phyloP scores from a whole-genome alignment of 495 filamentous ascomycete genomes.

The Penicillium coprophilum region DNA sequence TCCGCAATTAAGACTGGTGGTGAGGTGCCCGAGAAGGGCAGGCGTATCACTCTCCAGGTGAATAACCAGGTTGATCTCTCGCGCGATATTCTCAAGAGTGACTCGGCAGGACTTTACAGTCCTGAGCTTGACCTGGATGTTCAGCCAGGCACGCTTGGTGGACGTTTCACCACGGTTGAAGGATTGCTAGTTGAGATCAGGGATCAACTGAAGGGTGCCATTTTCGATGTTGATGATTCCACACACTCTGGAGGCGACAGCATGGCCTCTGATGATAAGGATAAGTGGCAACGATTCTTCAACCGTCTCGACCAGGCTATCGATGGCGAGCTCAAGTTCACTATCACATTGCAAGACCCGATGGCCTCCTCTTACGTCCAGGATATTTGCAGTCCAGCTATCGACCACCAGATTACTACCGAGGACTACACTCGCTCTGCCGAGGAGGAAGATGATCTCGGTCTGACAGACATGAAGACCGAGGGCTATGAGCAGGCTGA shows the following conservation, averaged over 20 bases:
- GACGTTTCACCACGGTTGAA: slow-evolving; percentile 96
- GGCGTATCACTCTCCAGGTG: slow-evolving; percentile 76
- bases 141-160: slow-evolving; percentile 87
- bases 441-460: slow-evolving; percentile 89
- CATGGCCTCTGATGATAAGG: slow-evolving; percentile 57
- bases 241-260: slow-evolving; percentile 69
- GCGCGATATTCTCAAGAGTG: slow-evolving; percentile 94
- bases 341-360: slow-evolving; percentile 83
- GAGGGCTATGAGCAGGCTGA: slow-evolving; percentile 71
- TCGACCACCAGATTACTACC: slow-evolving; percentile 74
- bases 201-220: slow-evolving; percentile 79
- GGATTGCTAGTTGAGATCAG: slow-evolving; percentile 78
- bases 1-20: slow-evolving; percentile 74
- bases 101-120: slow-evolving; percentile 80
- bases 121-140: slow-evolving; percentile 82
- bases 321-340: slow-evolving; percentile 76
- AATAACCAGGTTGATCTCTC: slow-evolving; percentile 73
- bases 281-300: slow-evolving; percentile 82
- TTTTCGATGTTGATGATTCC: slow-evolving; percentile 70
- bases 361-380: slow-evolving; percentile 92
- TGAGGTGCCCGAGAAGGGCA: slow-evolving; percentile 82
- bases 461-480: slow-evolving; percentile 86
- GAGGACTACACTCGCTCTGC: slow-evolving; percentile 87
- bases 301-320: slow-evolving; percentile 71
- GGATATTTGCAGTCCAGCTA: slow-evolving; percentile 68